These are phyloP conservation scores for Orychophragmus violaceus DNA, from an alignment of 345 rosid species.

Conservation along the genomic window DNA sequence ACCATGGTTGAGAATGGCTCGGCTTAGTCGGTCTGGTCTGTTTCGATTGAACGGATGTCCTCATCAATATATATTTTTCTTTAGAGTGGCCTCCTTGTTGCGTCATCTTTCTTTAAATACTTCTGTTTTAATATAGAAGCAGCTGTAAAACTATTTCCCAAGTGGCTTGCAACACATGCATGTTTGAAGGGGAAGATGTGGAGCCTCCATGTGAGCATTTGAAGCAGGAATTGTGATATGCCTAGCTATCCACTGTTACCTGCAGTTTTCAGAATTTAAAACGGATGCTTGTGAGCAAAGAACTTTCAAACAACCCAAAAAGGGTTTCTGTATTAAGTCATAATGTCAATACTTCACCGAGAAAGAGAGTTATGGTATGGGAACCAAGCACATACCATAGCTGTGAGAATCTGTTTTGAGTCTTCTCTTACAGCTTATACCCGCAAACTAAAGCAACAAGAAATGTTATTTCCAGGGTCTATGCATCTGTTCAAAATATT, in stretches of 20 bases:
- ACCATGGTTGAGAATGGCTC: too few relatives aligned
- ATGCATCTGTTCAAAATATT: background rate
- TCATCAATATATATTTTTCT: too few relatives aligned
- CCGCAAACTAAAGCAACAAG: background rate
- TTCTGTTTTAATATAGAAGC: too few relatives aligned
- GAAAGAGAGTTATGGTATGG: too few relatives aligned
- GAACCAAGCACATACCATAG: background rate
- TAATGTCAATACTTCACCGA: too few relatives aligned
- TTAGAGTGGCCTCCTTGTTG: too few relatives aligned
- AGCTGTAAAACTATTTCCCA: too few relatives aligned
- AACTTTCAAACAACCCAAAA: background rate
- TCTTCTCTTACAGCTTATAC: background rate
- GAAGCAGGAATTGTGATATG: conserved; percentile 82
- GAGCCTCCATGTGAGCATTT: conserved; percentile 75
- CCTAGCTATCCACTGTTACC: conserved; percentile 77
- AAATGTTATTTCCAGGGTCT: background rate
- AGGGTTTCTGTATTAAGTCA: too few relatives aligned
- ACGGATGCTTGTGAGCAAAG: background rate
- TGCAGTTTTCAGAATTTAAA: conserved; percentile 6
- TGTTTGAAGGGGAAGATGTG: conserved; percentile 52
- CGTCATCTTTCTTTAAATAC: too few relatives aligned
- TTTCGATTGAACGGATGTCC: too few relatives aligned
- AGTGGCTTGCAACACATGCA: too few relatives aligned
- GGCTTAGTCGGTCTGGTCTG: too few relatives aligned
- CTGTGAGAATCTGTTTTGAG: background rate